A percentile compares a stretch with the other conserved stretches of the same genome.
Evolutionary conservation across 2,329 filamentous ascomycete genomes (phyloP).

Genomic region (Hypoxylon sp.): DNA sequence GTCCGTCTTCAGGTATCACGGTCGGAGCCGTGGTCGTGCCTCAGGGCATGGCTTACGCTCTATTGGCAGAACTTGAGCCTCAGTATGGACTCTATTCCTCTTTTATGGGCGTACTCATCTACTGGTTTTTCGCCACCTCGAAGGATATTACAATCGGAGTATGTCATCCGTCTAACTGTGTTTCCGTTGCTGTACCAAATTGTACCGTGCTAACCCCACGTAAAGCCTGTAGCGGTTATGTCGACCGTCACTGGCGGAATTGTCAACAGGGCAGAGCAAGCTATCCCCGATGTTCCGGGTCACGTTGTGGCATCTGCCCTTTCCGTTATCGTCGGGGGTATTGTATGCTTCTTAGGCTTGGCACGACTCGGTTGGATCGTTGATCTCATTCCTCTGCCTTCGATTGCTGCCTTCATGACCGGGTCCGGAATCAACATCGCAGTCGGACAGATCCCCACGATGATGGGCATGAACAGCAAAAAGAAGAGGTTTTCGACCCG

Average conservation of each 20-base stretch:
- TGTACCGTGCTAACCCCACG: constrained; percentile 69
- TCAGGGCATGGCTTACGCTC: constrained; percentile 69
- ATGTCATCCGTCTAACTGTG: constrained; percentile 18
- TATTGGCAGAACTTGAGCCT: constrained; percentile 63
- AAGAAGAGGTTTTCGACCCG: constrained; percentile 60
- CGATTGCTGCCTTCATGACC: constrained; percentile 70
- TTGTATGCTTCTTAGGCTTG: constrained; percentile 66
- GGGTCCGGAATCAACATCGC: constrained; percentile 67
- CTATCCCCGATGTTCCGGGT: constrained; percentile 52
- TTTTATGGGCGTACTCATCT: constrained; percentile 58
- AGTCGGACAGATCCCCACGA: constrained; percentile 65
- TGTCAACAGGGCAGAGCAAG: constrained; percentile 51
- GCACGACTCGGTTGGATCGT: constrained; percentile 68
- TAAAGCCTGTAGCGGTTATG: constrained; percentile 64
- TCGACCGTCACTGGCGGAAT: constrained; percentile 67
- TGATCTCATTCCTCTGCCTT: constrained; percentile 68
- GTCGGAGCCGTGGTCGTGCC: constrained; percentile 70
- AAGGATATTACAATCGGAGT: constrained; percentile 84
- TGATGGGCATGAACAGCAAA: constrained; percentile 66
- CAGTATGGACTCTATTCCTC: constrained; percentile 65
- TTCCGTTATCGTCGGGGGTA: constrained; percentile 64
- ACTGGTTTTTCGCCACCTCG: constrained; percentile 59
- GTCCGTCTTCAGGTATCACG: constrained; percentile 58
- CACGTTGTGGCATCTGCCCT: constrained; percentile 59
- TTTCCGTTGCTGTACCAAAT: not conserved